These are phyloP conservation scores for Colletotrichum gloeosporioides DNA, from an alignment of 2,329 filamentous ascomycete species.

Conservation along the genomic window DNA sequence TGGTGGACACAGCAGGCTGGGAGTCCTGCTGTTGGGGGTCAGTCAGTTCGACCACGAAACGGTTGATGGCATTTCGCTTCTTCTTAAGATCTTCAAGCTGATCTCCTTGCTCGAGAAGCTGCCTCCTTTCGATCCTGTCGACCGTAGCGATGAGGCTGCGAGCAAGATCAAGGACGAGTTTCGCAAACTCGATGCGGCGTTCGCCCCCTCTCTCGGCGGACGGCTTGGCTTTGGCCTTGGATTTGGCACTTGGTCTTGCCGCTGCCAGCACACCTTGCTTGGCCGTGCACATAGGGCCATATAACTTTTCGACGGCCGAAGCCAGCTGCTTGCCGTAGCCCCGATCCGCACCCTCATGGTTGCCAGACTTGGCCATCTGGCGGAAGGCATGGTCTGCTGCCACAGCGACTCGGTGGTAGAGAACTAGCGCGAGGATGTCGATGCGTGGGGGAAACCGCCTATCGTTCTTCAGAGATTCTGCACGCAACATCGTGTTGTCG, in stretches of 20 bases:
- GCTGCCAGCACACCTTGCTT: constrained; percentile 34
- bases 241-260: constrained; percentile 26
- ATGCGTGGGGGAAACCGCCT: constrained; percentile 25
- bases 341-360: constrained; percentile 39
- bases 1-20: neutral
- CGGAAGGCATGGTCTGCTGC: constrained; percentile 48
- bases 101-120: constrained; percentile 38
- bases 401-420: constrained; percentile 63
- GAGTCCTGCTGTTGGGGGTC: constrained; percentile 12
- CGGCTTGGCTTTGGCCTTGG: neutral
- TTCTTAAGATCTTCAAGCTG: constrained; percentile 36
- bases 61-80: constrained; percentile 33
- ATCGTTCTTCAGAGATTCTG: neutral
- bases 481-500: constrained; percentile 58
- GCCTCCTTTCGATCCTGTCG: constrained; percentile 48
- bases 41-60: constrained; percentile 26
- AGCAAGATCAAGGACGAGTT: constrained; percentile 48
- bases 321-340: constrained; percentile 57
- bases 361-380: constrained; percentile 31
- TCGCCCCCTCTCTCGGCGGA: neutral
- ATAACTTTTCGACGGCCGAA: constrained; percentile 55
- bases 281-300: constrained; percentile 50
- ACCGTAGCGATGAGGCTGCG: constrained; percentile 51
- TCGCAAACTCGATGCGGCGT: constrained; percentile 37
- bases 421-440: constrained; percentile 55